Base-by-base conservation (phyloP, 495 filamentous ascomycete genomes). In the Xylaria castorea region DNA sequence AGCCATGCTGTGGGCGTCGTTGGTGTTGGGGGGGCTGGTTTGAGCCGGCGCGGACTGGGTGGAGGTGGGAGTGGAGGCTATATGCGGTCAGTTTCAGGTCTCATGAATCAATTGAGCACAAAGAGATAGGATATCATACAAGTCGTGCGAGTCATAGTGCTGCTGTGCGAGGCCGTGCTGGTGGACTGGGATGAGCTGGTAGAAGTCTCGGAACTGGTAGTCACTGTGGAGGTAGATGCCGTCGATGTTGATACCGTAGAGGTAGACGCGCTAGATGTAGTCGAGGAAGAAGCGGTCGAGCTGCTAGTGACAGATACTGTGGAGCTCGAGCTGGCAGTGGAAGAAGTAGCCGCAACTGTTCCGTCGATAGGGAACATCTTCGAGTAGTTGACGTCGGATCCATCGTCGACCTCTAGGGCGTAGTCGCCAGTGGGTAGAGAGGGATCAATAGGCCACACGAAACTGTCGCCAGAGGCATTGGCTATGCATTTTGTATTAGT, bases 381-480 rank as follows among this genome's bases (percentile, higher is more conserved):
- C 75, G 81, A 84, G 80, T 79, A 87, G 83, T 87, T 87, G 66
- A 74, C 71, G 25, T 79, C 76, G 34, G 38, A 66, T 40, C 60
- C 77, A 46, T 76, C 74, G 58, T 78, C 80, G 76, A 87, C 83
- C 78, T 80, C 73, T 72, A 87, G 75, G 75, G 83, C 83, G 68
- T 86, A 87, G 36, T 75, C 80, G 73, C 78, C 85, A 20, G 81
- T 77, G 68, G 83, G 73, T 20, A 81, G 70, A 64, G 71, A 75
- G 14, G 75, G n/a, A 57, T 79, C 78, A 14, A 77, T 73, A 42
- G 75, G 76, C 75, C 75, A 84, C 65, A 75, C 81, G 80, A 79
- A 83, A 61, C 77, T 78, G 62, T 50, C 67, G 44, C 75, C 80
- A 61, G 78, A 77, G 25, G 62, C 72, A 30, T 70, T 75, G 27